Conservation (phyloP, 2,329 filamentous ascomycete genomes). For the Madurella fahalii region DNA sequence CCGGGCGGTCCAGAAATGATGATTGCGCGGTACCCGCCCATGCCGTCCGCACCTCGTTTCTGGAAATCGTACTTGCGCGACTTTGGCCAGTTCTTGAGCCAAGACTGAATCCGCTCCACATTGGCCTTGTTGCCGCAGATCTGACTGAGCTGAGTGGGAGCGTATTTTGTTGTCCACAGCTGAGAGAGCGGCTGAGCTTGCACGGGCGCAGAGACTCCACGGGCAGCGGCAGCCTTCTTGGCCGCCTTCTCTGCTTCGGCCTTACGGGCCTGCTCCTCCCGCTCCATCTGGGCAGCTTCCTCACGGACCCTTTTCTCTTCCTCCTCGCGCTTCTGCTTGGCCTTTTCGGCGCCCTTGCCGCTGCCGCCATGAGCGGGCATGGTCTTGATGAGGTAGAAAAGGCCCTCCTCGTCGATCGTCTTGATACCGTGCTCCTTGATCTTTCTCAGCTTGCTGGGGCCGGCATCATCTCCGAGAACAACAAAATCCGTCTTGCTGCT, state of each 20-base stretch:
- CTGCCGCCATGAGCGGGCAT: conserved; percentile 84
- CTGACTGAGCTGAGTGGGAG: conserved; percentile 75
- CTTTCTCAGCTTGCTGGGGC: conserved; percentile 86
- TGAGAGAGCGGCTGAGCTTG: conserved; percentile 50
- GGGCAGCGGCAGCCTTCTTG: conserved; percentile 47
- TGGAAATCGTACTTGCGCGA: conserved; percentile 78
- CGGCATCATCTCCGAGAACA: conserved; percentile 84
- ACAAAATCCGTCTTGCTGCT: conserved; percentile 94
- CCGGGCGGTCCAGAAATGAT: conserved; percentile 69
- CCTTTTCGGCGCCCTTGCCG: conserved; percentile 81
- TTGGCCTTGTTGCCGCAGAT: conserved; percentile 92
- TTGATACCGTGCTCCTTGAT: conserved; percentile 77
- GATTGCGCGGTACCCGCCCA: conserved; percentile 78
- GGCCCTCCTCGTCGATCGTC: conserved; percentile 88
- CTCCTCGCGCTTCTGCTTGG: conserved; percentile 76
- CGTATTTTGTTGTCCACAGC: conserved; percentile 94
- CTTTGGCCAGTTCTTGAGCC: conserved; percentile 80
- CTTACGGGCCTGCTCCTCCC: conserved; percentile 63
- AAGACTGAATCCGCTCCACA: conserved; percentile 84
- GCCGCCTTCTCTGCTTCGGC: conserved; percentile 48
- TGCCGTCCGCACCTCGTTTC: conserved; percentile 76
- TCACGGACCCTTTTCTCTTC: conserved; percentile 79
- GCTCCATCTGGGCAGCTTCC: conserved; percentile 81
- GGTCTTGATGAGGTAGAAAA: conserved; percentile 77
- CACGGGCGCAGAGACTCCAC: conserved; percentile 38